Percentiles rank a stretch among this genome's conserved stretches.
Evolutionary conservation across 352 stramenopile species (phyloP).

Genomic region (Hyaloperonospora brassicae): DNA sequence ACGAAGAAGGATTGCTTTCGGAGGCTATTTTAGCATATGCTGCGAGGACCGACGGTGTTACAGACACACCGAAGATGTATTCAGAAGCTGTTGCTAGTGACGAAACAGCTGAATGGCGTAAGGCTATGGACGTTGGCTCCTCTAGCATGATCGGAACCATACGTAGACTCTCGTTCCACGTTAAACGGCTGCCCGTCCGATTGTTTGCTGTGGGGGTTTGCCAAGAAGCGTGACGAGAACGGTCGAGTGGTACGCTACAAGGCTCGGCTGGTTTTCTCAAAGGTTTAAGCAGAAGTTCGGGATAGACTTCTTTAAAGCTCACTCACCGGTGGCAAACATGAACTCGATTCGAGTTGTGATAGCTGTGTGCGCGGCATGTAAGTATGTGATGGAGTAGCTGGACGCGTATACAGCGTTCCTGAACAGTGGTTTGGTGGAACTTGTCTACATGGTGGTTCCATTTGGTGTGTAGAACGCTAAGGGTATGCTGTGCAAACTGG

Average conservation of each 20-base stretch:
- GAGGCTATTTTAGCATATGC: constrained; percentile 7
- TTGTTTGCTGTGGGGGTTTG: background rate
- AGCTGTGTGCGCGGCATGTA: background rate
- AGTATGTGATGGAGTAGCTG: constrained; percentile 17
- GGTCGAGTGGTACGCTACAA: background rate
- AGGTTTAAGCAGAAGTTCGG: constrained; percentile 1
- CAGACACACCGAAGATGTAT: background rate
- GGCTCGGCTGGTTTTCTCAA: background rate
- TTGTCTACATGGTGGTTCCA: constrained; percentile 12
- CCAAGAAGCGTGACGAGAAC: constrained; percentile 2
- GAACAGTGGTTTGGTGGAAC: constrained; percentile 9
- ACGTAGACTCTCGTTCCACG: background rate
- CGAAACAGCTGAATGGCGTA: background rate
- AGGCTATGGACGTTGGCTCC: background rate
- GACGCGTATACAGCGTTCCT: constrained; percentile 33
- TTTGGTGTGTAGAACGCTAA: background rate
- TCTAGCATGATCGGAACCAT: background rate
- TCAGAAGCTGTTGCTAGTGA: background rate
- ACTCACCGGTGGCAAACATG: constrained; percentile 28
- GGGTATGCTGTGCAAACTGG: constrained; percentile 4
- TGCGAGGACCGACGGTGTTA: background rate
- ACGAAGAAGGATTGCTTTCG: constrained; percentile 7
- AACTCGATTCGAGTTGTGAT: constrained; percentile 32
- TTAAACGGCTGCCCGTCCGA: background rate
- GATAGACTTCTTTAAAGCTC: constrained; percentile 2